phyloP scores from a whole-genome alignment of 768 basidiomycete species.

The Gymnopilus junonius region DNA sequence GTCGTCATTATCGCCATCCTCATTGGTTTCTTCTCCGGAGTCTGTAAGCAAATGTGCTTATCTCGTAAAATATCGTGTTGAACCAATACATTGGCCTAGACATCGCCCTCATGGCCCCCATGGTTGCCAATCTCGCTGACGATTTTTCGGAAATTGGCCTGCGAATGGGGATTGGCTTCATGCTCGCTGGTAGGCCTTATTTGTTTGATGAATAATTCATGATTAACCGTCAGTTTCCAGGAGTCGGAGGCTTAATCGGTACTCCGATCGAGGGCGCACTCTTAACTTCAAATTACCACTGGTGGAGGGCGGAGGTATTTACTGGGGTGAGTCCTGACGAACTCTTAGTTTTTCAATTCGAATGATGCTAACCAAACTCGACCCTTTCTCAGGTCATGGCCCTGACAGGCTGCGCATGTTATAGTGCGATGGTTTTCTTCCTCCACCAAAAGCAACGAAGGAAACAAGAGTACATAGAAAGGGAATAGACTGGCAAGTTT shows the following conservation, averaged over 20 bases:
- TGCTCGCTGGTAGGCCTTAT: constrained; percentile 4
- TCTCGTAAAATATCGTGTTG: neutral
- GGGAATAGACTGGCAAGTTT: neutral
- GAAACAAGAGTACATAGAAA: neutral
- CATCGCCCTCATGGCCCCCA: constrained; percentile 14
- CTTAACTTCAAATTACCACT: constrained; percentile 1
- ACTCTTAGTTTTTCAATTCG: neutral
- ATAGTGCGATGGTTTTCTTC: neutral
- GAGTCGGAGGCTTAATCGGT: constrained; percentile 11
- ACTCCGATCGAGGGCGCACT: constrained; percentile 13
- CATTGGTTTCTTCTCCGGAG: constrained; percentile 10
- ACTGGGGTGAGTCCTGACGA: constrained; percentile 11
- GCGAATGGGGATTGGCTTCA: constrained; percentile 16
- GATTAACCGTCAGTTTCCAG: neutral
- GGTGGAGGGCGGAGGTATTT: constrained; percentile 7
- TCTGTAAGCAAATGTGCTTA: neutral
- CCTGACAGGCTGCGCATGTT: neutral
- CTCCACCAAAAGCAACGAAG: neutral
- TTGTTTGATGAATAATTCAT: neutral
- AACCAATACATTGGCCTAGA: neutral
- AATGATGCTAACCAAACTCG: neutral
- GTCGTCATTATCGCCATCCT: constrained; percentile 9
- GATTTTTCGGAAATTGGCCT: constrained; percentile 13
- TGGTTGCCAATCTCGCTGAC: constrained; percentile 12
- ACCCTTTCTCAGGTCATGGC: neutral